Evolutionary conservation across 2,329 filamentous ascomycete species (phyloP), one percentile per base, ranked within the genome.

Genomic region (Trichoderma simmonsii): DNA sequence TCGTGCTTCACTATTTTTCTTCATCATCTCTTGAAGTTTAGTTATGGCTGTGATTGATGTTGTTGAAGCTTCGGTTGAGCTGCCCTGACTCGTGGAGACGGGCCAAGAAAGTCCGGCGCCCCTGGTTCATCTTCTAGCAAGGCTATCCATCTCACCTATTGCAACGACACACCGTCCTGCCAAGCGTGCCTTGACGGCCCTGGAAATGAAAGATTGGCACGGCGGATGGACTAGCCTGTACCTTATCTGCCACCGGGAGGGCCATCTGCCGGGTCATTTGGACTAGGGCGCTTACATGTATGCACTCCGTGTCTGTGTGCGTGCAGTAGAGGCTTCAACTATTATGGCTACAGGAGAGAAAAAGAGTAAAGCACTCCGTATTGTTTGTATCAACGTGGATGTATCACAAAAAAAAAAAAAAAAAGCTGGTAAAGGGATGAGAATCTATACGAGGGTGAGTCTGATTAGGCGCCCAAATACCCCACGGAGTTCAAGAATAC

Each of bases 171-270:
- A n/a, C 39, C 8, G 43, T 65, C 62, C 63, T 51, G 57, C 57
- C 57, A 60, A 60, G 57, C 57, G 57, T 60, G 57, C 57, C 30
- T 62, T 62, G 34, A 36, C 34, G 21, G 28, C 1, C 1, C 21
- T 59, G 28, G 54, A 59, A 59, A 59, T 59, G 54, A 30, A 59
- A 59, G 54, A 59, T 59, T 26, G n/a, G 9, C 54, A 30, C 15
- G 3, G 54, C 28, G 48, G 28, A 59, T 59, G 28, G 28, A 59
- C 24, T 30, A 30, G 56, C 28, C 21, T 34, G 36, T 70, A 61
- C 26, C 66, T 61, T 70, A 70, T 70, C 57, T 70, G n/a, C 36
- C 48, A 57, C 64, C 48, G 64, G 64, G 51, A 67, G 14, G 48
- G 64, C 48, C 36, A 61, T 61, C 66, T 61, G 57, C 43, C 66